phyloP scores from a whole-genome alignment of 805 yeast genomes.

The Spathaspora gorwiae region DNA sequence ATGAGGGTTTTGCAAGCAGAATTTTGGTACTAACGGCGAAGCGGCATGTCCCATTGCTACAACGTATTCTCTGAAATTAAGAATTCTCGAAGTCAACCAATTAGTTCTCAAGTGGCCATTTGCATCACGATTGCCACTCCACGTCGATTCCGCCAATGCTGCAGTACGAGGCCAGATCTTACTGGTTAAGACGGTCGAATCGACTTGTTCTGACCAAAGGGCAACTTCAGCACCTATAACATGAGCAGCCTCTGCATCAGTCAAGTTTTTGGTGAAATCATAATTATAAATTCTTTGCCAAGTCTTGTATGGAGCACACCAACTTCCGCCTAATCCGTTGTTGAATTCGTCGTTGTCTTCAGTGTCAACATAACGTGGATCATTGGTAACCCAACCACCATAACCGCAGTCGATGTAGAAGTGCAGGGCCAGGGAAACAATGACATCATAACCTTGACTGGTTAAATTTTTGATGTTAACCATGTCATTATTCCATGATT shows the following conservation, averaged over 20 bases:
- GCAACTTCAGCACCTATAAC: slow-evolving; percentile 38
- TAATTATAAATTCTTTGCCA: slow-evolving; percentile 39
- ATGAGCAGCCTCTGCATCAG: slow-evolving; percentile 22
- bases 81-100: slow-evolving; percentile 28
- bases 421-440: slow-evolving; percentile 28
- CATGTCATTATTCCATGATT: slow-evolving; percentile 26
- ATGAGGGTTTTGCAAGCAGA: slow-evolving; percentile 33
- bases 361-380: slow-evolving; percentile 26
- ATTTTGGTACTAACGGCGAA: slow-evolving; percentile 33
- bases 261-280: slow-evolving; percentile 28
- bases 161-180: slow-evolving; percentile 40
- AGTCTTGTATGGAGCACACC: slow-evolving; percentile 42
- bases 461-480: slow-evolving; percentile 24
- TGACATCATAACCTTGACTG: slow-evolving; percentile 31
- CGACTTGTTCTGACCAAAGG: slow-evolving; percentile 38
- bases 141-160: slow-evolving; percentile 36
- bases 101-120: slow-evolving; percentile 24
- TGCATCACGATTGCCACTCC: slow-evolving; percentile 37
- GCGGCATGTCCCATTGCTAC: slow-evolving; percentile 30
- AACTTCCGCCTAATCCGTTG: slow-evolving; percentile 29
- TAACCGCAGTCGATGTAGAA: slow-evolving; percentile 40
- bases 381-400: slow-evolving; percentile 34
- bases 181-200: slow-evolving; percentile 22
- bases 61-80: slow-evolving; percentile 36
- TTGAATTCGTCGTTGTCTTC: slow-evolving; percentile 21